phyloP scores from a whole-genome alignment of 2,329 filamentous ascomycete species.

The Lachnellula cervina region DNA sequence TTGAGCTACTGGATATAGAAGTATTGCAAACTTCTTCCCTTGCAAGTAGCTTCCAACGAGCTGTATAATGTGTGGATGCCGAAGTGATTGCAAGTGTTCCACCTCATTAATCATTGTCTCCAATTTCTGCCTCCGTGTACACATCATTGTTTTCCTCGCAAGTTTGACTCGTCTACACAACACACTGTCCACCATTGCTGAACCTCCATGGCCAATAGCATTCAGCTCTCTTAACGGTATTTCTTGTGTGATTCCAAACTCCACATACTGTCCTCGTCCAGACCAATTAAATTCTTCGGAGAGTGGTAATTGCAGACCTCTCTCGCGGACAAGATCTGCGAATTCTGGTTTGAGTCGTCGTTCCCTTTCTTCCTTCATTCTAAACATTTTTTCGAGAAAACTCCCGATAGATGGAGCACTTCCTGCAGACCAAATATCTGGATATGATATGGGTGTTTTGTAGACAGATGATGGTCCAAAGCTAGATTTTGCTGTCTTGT shows the following conservation, averaged over 20 bases:
- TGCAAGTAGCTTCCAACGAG: background rate
- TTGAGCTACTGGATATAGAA: slow-evolving; percentile 4
- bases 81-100: background rate
- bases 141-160: slow-evolving; percentile 1
- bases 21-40: background rate
- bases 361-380: background rate
- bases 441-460: background rate
- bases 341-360: background rate
- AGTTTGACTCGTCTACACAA: background rate
- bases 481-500: background rate
- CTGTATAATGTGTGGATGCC: slow-evolving; percentile 4
- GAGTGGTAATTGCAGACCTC: background rate
- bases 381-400: background rate
- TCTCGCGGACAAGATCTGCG: background rate
- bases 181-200: background rate
- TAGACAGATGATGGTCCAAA: background rate
- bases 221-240: background rate
- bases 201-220: background rate
- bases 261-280: background rate
- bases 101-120: slow-evolving; percentile 1
- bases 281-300: slow-evolving; percentile 1
- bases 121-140: background rate
- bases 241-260: background rate
- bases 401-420: background rate
- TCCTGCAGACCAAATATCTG: background rate